Percentiles rank a stretch among this genome's conserved stretches.
phyloP scores from a whole-genome alignment of 768 basidiomycete species.

The Porphyrellus cyaneotinctus region DNA sequence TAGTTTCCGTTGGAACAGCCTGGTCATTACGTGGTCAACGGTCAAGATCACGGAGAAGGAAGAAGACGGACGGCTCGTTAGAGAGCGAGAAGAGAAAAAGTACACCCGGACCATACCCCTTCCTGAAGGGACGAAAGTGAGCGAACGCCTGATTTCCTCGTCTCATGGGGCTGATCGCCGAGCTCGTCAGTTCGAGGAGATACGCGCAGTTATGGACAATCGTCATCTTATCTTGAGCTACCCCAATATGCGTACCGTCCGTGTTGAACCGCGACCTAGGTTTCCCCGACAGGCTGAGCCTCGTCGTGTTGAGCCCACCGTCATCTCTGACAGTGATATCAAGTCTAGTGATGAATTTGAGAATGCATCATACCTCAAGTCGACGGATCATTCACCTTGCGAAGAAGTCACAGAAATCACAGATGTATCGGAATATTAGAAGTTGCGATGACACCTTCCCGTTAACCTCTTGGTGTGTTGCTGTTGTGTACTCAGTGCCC shows the following conservation, averaged over 20 bases:
- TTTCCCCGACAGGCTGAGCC: conserved; percentile 25
- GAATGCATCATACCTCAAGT: conserved; percentile 23
- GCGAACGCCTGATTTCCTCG: conserved; percentile 14
- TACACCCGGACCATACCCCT: conserved; percentile 66
- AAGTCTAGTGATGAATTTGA: conserved; percentile 29
- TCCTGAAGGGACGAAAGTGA: conserved; percentile 68
- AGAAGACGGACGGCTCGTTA: conserved; percentile 55
- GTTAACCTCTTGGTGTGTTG: conserved; percentile 4
- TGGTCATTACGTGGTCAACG: conserved; percentile 65
- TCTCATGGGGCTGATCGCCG: background rate
- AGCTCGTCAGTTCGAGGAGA: conserved; percentile 60
- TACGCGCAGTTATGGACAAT: conserved; percentile 62
- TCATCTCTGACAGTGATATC: conserved; percentile 28
- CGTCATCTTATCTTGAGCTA: conserved; percentile 61
- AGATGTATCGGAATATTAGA: conserved; percentile 33
- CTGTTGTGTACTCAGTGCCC: conserved; percentile 6
- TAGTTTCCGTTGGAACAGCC: conserved; percentile 57
- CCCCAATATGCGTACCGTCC: conserved; percentile 42
- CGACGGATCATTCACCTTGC: conserved; percentile 20
- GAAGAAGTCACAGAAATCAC: conserved; percentile 25
- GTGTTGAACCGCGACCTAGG: conserved; percentile 30
- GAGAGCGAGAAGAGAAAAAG: conserved; percentile 60
- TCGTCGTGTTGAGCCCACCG: conserved; percentile 32
- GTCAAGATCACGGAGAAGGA: conserved; percentile 57
- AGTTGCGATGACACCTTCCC: background rate